phyloP scores from a whole-genome alignment of 495 filamentous ascomycete genomes.

The Astrothelium macrocarpum region DNA sequence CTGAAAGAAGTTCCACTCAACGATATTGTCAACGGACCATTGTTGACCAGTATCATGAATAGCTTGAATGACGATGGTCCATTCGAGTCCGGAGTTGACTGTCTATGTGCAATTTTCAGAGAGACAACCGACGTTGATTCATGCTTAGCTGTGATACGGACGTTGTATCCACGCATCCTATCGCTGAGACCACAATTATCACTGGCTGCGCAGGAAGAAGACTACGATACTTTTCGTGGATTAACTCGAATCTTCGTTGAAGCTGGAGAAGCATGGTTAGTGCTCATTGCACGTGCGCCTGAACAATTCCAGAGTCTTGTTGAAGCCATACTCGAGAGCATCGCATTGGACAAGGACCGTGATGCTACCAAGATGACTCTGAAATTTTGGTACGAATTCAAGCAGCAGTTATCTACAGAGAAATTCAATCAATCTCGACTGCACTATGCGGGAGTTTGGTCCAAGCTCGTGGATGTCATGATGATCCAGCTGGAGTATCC shows the following conservation, averaged over 20 bases:
- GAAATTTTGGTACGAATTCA: slow-evolving; percentile 96
- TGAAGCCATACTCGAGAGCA: slow-evolving; percentile 83
- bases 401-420: slow-evolving; percentile 87
- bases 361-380: slow-evolving; percentile 90
- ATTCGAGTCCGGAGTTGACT: slow-evolving; percentile 86
- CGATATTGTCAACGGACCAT: slow-evolving; percentile 72
- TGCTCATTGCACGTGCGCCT: slow-evolving; percentile 78
- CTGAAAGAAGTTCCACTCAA: slow-evolving; percentile 78
- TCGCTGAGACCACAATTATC: slow-evolving; percentile 69
- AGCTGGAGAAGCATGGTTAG: slow-evolving; percentile 87
- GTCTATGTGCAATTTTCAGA: slow-evolving; percentile 77
- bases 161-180: slow-evolving; percentile 75
- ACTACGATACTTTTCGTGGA: slow-evolving; percentile 79
- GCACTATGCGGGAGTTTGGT: slow-evolving; percentile 67
- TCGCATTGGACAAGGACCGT: slow-evolving; percentile 71
- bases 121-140: slow-evolving; percentile 93
- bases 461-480: slow-evolving; percentile 85
- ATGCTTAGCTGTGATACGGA: slow-evolving; percentile 66
- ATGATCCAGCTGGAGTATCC: slow-evolving; percentile 87
- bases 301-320: slow-evolving; percentile 75
- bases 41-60: slow-evolving; percentile 71
- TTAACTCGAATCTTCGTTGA: slow-evolving; percentile 84
- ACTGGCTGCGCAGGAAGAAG: slow-evolving; percentile 65
- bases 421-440: slow-evolving; percentile 74
- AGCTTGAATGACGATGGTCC: slow-evolving; percentile 65